Percentiles rank a stretch among this genome's conserved stretches.
Evolutionary conservation across 139 green algal genomes (phyloP).

Genomic region (Pleodorina starrii): DNA sequence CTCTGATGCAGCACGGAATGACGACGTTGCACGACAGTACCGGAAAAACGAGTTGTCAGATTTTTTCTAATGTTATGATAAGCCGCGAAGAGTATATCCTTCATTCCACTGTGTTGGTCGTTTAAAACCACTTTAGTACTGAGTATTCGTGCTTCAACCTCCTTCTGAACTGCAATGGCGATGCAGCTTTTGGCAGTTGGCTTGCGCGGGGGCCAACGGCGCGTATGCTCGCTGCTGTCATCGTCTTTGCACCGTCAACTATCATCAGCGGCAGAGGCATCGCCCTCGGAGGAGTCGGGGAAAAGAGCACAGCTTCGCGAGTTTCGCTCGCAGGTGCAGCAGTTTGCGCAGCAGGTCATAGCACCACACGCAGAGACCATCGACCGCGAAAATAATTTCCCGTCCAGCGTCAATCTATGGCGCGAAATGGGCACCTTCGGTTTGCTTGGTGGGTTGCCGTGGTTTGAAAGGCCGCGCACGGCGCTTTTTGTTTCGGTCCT

Average conservation of each 20-base stretch:
- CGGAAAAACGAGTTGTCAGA: too few species aligned
- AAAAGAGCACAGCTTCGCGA: not conserved
- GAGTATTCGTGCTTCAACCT: too few species aligned
- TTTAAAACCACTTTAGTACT: too few species aligned
- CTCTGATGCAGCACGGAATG: too few species aligned
- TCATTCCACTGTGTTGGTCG: too few species aligned
- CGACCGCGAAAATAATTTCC: conserved; percentile 87
- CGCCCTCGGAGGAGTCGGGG: not conserved
- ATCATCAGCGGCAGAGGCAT: conserved; percentile 6
- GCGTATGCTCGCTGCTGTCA: not conserved
- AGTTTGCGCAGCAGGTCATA: conserved; percentile 76
- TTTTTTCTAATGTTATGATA: too few species aligned
- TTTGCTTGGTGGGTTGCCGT: conserved; percentile 75
- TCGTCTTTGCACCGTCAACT: not conserved
- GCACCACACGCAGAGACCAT: conserved; percentile 88
- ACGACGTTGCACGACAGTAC: too few species aligned
- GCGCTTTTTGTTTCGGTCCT: too few species aligned
- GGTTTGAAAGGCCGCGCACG: too few species aligned
- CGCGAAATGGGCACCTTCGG: conserved; percentile 87
- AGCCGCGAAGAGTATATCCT: too few species aligned
- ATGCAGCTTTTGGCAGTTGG: not conserved
- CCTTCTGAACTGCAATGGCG: too few species aligned
- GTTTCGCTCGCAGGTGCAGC: conserved; percentile 17
- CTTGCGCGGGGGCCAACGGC: not conserved
- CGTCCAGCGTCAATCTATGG: conserved; percentile 86